Conservation (phyloP, 768 basidiomycete genomes). For the Suillus spraguei region DNA sequence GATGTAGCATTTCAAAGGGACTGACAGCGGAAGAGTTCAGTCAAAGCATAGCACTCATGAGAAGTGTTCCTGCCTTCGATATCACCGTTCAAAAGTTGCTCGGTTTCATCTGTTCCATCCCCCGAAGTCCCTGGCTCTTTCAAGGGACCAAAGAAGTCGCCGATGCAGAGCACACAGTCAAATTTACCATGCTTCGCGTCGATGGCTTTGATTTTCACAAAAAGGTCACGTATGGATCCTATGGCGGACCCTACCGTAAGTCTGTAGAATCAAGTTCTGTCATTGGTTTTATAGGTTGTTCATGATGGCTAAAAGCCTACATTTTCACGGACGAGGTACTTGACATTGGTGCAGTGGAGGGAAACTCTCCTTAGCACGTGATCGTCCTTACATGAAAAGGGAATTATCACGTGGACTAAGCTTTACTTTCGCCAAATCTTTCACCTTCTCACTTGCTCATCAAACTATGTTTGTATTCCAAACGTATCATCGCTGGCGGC, state of each 20-base stretch:
- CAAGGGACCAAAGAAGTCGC: slow-evolving; percentile 83
- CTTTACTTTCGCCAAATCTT: not conserved
- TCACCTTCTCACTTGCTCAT: no score
- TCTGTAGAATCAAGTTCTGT: slow-evolving; percentile 30
- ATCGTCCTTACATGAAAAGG: slow-evolving; percentile 4
- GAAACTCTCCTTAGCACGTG: slow-evolving; percentile 11
- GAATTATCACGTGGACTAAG: not conserved
- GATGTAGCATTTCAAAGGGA: slow-evolving; percentile 88
- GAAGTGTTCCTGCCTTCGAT: slow-evolving; percentile 56
- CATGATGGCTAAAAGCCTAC: slow-evolving; percentile 21
- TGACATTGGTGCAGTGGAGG: slow-evolving; percentile 19
- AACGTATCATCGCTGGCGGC: not conserved
- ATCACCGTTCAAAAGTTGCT: slow-evolving; percentile 63
- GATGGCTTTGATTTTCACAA: slow-evolving; percentile 79
- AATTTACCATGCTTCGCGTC: slow-evolving; percentile 95
- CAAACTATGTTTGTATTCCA: not conserved
- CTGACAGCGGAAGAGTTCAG: slow-evolving; percentile 42
- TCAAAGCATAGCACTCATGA: not conserved
- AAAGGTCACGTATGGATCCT: slow-evolving; percentile 74
- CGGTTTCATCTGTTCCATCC: slow-evolving; percentile 51
- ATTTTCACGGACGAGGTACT: slow-evolving; percentile 30
- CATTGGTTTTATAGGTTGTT: slow-evolving; percentile 12
- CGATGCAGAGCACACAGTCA: slow-evolving; percentile 76
- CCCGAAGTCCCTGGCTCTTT: slow-evolving; percentile 34
- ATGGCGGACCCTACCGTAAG: slow-evolving; percentile 81